Evolutionary conservation across 2,329 filamentous ascomycete species (phyloP), one percentile per base, ranked within the genome.

Genomic region (Arthrinium phaeospermum): DNA sequence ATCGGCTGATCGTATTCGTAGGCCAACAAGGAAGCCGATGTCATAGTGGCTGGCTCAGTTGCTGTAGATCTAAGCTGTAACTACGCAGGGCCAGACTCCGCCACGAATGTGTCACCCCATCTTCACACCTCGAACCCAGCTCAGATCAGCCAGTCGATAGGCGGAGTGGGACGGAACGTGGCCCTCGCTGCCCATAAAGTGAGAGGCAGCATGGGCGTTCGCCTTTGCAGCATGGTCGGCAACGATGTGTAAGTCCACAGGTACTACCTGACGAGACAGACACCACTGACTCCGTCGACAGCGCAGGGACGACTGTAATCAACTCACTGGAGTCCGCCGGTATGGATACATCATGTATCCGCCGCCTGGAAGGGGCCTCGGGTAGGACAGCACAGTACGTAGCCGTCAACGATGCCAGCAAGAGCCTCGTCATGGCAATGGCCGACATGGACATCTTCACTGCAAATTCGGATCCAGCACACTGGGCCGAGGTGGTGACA

Each of bases 111-210:
- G 10, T 80, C 82, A 5, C 88, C 91, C 7, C 84, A 87, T 69
- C 85, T 91, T 49, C 89, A 95, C 73, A 98, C 95, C 0, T 98
- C 96, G 0, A 98, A 98, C 78, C 94, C 94, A 68, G 91, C 95
- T 10, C 85, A 86, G 19, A 97, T 98, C 75, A 90, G 85, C 47
- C 94, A 97, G 79, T 94, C 93, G 0, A 89, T 98, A 10, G 96
- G 96, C 16, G 96, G 96, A 8, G 96, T 98, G 10, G 96, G 94
- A 8, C 92, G 95, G 78, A 98, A 98, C 78, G 94, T 98, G 64
- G 94, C 96, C 22, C 88, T 94, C 68, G 95, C 96, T 64, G 92
- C 94, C 0, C 93, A 95, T 76, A 88, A 91, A 45, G 87, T 87
- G 19, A 88, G 93, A 73, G 90, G 89, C 10, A 79, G 83, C 24